Percentiles rank a stretch among this genome's conserved stretches.
Conservation (phyloP, 2,329 filamentous ascomycete species). For the Xylariaceae sp. region DNA sequence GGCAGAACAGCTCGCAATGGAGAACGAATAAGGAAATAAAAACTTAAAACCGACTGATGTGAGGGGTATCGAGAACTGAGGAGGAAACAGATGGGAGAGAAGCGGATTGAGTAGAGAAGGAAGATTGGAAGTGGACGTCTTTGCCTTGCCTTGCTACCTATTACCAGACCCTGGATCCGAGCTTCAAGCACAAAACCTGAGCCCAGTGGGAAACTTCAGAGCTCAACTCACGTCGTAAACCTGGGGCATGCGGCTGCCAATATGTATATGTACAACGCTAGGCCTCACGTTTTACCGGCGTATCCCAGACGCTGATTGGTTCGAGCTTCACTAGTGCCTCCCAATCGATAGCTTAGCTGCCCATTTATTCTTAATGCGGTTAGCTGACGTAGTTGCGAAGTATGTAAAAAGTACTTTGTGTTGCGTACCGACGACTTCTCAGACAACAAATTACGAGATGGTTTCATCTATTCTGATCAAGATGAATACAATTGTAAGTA, state of each 20-base stretch:
- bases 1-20: not conserved
- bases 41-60: slow-evolving; percentile 3
- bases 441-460: too few species aligned
- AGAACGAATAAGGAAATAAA: slow-evolving; percentile 13
- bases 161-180: slow-evolving; percentile 4
- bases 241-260: slow-evolving; percentile 24
- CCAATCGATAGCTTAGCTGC: not conserved
- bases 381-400: not conserved
- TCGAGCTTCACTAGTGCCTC: not conserved
- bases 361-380: not conserved
- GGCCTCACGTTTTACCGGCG: slow-evolving; percentile 26
- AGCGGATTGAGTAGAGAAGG: not conserved
- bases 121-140: not conserved
- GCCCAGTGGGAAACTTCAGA: not conserved
- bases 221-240: not conserved
- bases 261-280: slow-evolving; percentile 31
- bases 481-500: too few species aligned
- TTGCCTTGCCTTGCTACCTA: not conserved
- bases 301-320: slow-evolving; percentile 19
- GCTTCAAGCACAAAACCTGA: slow-evolving; percentile 12
- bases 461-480: too few species aligned
- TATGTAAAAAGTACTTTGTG: too few species aligned
- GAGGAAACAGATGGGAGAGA: slow-evolving; percentile 10
- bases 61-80: slow-evolving; percentile 28
- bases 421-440: too few species aligned